A percentile compares a stretch with the other conserved stretches of the same genome.
Conservation (phyloP, 345 rosid genomes). For the Hibiscus tridactylites region DNA sequence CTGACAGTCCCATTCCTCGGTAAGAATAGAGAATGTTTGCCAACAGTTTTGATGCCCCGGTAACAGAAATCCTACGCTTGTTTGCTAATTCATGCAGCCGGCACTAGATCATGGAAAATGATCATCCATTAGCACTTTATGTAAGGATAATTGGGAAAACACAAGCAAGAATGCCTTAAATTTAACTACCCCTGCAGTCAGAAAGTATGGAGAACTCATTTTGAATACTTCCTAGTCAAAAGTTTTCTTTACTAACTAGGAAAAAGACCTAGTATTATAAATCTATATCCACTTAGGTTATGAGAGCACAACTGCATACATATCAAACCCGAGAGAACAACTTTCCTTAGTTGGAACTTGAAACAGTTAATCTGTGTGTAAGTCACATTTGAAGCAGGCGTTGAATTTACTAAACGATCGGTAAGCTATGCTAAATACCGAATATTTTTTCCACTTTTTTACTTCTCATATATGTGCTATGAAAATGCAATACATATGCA, state of each 20-base stretch:
- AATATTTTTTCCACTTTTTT: not conserved
- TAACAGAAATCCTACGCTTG: slow-evolving; percentile 95
- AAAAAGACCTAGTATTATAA: not conserved
- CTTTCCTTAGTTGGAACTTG: not conserved
- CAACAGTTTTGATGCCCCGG: slow-evolving; percentile 93
- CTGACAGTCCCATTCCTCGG: slow-evolving; percentile 98
- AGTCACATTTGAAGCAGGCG: not conserved
- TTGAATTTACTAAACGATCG: not conserved
- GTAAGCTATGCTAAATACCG: not conserved
- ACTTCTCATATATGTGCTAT: not conserved
- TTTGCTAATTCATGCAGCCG: slow-evolving; percentile 96
- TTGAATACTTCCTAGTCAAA: not conserved
- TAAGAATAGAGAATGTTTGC: slow-evolving; percentile 98
- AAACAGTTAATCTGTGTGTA: not conserved
- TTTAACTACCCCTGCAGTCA: not conserved
- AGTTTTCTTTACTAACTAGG: not conserved
- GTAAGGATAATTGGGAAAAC: not conserved
- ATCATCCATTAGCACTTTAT: slow-evolving; percentile 16
- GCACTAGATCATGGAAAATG: slow-evolving; percentile 43
- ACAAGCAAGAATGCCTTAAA: not conserved
- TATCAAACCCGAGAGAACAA: not conserved
- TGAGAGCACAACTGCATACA: not conserved
- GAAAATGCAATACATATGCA: not conserved
- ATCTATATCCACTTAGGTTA: not conserved
- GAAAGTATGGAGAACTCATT: not conserved